Base-by-base conservation (phyloP, 495 filamentous ascomycete genomes). In the Cercophora samala region DNA sequence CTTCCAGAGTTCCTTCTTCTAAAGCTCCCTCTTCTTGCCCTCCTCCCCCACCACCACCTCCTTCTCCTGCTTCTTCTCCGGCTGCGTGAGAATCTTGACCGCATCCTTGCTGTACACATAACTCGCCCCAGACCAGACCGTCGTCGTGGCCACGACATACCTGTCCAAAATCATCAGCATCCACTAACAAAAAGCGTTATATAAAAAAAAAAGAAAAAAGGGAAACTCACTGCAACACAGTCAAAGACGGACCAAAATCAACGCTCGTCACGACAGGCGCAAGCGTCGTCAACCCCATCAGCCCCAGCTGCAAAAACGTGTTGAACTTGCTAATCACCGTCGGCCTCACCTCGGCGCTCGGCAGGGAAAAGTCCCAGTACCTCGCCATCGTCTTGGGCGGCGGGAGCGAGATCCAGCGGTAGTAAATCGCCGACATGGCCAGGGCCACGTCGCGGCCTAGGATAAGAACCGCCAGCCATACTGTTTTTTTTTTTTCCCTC, bases 341-440 rank as follows among this genome's bases (percentile, higher is more conserved):
- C 0, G 95, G 95, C 69, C 89, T 89, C 4, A 99, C 95, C 76
- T 98, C 95, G 1, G 95, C 95, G 58, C 87, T 91, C 0, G 95
- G 95, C 19, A 99, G 85, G 13, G 89, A 91, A 71, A 98, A 98
- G 75, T 99, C 96, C 96, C 96, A 99, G 75, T 97, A 99, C n/a
- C 95, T 82, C 17, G 83, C 78, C 77, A 97, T 90, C 0, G 95
- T 98, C 77, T 97, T 97, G 5, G 95, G 95, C 0, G 90, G 88
- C 1, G 95, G 95, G 22, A 99, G 85, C 3, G 90, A 93, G 60
- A 96, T 95, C 87, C 91, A 99, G 46, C 95, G 88, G 73, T 93
- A 97, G 77, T 97, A 99, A 64, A 99, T 87, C 1, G 95, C 95
- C 9, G 93, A 88, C 3, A 97, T 83, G n/a, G 86, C 91, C 5